Percentiles rank a stretch among this genome's conserved stretches.
phyloP scores from a whole-genome alignment of 441 rosid genomes.

The Isatis lusitanica region DNA sequence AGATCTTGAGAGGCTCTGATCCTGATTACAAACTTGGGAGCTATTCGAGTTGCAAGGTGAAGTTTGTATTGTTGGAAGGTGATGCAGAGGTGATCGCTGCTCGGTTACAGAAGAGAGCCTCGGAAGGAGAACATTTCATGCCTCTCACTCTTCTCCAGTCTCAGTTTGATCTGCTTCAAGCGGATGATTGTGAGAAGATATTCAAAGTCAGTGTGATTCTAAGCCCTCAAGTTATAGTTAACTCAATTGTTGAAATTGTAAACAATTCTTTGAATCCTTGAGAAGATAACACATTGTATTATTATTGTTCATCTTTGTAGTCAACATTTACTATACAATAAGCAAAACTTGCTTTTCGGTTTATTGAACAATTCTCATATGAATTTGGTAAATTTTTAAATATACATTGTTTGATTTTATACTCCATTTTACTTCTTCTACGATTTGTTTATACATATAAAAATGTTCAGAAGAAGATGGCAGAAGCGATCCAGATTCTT shows the following conservation, averaged over 20 bases:
- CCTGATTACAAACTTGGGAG: constrained; percentile 47
- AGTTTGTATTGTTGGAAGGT: constrained; percentile 64
- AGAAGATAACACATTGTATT: constrained; percentile 6
- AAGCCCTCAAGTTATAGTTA: constrained; percentile 54
- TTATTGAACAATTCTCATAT: not conserved
- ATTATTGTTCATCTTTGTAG: constrained; percentile 1
- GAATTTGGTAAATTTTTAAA: not conserved
- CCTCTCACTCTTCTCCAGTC: constrained; percentile 70
- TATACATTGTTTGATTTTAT: not conserved
- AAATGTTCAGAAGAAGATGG: not conserved
- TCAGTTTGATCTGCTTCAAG: constrained; percentile 69
- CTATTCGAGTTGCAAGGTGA: constrained; percentile 41
- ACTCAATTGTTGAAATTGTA: constrained; percentile 22
- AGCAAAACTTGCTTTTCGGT: not conserved
- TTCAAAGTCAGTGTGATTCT: constrained; percentile 50
- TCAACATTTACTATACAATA: constrained; percentile 1
- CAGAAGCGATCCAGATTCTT: not conserved
- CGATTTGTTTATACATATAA: too few species aligned
- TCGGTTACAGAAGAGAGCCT: constrained; percentile 57
- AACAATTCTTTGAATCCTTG: not conserved
- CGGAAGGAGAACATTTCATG: constrained; percentile 79
- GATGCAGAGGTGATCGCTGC: constrained; percentile 51
- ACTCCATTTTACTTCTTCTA: too few species aligned
- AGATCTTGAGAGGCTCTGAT: constrained; percentile 72
- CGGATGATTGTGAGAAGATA: constrained; percentile 54